These are phyloP conservation scores for Lupinus albus DNA, from an alignment of 306 rosid species.

Conservation along the genomic window DNA sequence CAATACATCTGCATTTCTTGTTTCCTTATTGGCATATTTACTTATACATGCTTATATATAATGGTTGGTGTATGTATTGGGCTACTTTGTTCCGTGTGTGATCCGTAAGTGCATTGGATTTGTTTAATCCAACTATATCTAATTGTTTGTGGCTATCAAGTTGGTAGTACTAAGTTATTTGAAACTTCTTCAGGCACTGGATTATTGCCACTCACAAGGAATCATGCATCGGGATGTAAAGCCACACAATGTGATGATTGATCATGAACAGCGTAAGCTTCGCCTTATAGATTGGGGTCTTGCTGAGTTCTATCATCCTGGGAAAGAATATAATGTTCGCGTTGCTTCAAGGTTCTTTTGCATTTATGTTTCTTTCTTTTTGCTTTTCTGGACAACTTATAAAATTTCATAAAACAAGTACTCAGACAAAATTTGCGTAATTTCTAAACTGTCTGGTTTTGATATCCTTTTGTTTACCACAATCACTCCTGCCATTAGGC, in stretches of 20 bases:
- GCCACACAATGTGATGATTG: slow-evolving; percentile 69
- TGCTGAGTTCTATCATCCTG: slow-evolving; percentile 65
- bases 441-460: not conserved
- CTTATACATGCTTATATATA: slow-evolving; percentile 26
- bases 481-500: not conserved
- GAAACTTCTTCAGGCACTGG: slow-evolving; percentile 51
- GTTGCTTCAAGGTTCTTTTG: slow-evolving; percentile 58
- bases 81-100: slow-evolving; percentile 28
- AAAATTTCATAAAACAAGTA: slow-evolving; percentile 3
- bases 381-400: slow-evolving; percentile 20
- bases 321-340: slow-evolving; percentile 61
- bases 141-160: slow-evolving; percentile 21
- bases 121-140: slow-evolving; percentile 7
- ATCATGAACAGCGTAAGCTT: slow-evolving; percentile 65
- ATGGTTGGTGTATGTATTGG: not conserved
- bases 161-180: slow-evolving; percentile 24
- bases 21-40: slow-evolving; percentile 21
- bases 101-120: slow-evolving; percentile 21
- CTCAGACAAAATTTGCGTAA: not conserved
- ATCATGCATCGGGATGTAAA: slow-evolving; percentile 70
- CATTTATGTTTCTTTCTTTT: slow-evolving; percentile 16
- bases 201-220: slow-evolving; percentile 68
- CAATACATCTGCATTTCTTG: not conserved
- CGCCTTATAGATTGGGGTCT: slow-evolving; percentile 65
- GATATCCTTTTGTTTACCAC: slow-evolving; percentile 14